Conservation (phyloP, 1,139 yeast genomes). For the Wickerhamomyces sp. region DNA sequence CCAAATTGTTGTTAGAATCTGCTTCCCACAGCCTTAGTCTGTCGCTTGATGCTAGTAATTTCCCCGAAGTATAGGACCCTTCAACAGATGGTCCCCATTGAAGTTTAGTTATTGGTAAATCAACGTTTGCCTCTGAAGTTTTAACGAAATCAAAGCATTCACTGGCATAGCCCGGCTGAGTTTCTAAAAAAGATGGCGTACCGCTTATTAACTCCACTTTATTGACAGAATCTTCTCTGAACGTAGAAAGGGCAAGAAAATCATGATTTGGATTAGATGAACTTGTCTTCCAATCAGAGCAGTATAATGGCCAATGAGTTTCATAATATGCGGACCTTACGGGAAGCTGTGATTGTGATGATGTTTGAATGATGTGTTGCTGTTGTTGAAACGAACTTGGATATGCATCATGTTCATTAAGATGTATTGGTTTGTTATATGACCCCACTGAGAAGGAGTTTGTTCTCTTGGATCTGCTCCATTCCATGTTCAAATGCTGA, state of each 20-base stretch:
- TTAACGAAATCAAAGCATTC: conserved; percentile 36
- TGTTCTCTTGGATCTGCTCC: conserved; percentile 20
- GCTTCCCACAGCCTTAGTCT: conserved; percentile 64
- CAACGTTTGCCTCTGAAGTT: conserved; percentile 49
- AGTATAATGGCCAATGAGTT: conserved; percentile 58
- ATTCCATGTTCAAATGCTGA: conserved; percentile 14
- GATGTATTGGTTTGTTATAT: conserved; percentile 13
- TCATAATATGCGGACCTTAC: conserved; percentile 51
- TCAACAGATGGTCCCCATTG: conserved; percentile 61
- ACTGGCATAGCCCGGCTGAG: conserved; percentile 21
- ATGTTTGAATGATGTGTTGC: conserved; percentile 7
- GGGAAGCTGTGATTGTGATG: conserved; percentile 21
- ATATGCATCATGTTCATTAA: conserved; percentile 14
- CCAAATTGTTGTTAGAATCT: conserved; percentile 29
- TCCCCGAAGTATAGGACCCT: conserved; percentile 9
- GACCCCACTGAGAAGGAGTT: conserved; percentile 24
- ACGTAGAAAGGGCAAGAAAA: conserved; percentile 60
- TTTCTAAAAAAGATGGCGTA: conserved; percentile 16
- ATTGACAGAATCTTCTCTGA: conserved; percentile 65
- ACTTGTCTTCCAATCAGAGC: conserved; percentile 59
- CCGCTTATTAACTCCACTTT: conserved; percentile 31
- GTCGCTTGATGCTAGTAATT: conserved; percentile 68
- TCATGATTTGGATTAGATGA: conserved; percentile 35
- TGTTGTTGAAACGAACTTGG: conserved; percentile 9
- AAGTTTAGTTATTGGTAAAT: conserved; percentile 63